A percentile compares a stretch with the other conserved stretches of the same genome.
phyloP scores from a whole-genome alignment of 78 protist genomes.

The Dictyostelium firmibasis region DNA sequence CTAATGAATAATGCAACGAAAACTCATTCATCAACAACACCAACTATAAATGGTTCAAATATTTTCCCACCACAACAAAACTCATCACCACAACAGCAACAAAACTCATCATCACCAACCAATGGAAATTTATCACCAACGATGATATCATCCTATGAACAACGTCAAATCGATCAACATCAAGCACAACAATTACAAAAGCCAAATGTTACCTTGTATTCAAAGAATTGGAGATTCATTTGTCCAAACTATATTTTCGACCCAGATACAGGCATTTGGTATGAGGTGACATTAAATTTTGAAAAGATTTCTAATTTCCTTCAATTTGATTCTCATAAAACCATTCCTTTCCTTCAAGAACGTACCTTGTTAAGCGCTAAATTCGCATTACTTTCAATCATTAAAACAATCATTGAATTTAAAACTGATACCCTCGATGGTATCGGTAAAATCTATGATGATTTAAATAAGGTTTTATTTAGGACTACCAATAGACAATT shows the following conservation, averaged over 20 bases:
- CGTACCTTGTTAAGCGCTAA: constrained; percentile 40
- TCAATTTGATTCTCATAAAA: constrained; percentile 66
- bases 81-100: too few species aligned
- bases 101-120: background rate
- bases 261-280: constrained; percentile 43
- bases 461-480: constrained; percentile 41
- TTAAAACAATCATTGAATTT: constrained; percentile 50
- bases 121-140: background rate
- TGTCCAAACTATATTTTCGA: constrained; percentile 66
- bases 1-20: constrained; percentile 3
- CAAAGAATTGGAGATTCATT: constrained; percentile 23
- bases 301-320: constrained; percentile 59
- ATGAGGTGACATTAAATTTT: constrained; percentile 44
- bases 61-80: background rate
- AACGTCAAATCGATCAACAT: background rate
- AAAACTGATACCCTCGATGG: constrained; percentile 35
- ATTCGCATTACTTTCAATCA: constrained; percentile 7
- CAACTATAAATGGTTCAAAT: background rate
- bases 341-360: constrained; percentile 58
- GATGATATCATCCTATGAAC: background rate
- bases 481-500: constrained; percentile 10
- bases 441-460: constrained; percentile 57
- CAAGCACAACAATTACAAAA: background rate
- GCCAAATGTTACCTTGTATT: constrained; percentile 5
- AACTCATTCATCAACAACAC: background rate